Evolutionary conservation across 2,329 filamentous ascomycete genomes (phyloP).

Genomic region (Penicillium glabrum): DNA sequence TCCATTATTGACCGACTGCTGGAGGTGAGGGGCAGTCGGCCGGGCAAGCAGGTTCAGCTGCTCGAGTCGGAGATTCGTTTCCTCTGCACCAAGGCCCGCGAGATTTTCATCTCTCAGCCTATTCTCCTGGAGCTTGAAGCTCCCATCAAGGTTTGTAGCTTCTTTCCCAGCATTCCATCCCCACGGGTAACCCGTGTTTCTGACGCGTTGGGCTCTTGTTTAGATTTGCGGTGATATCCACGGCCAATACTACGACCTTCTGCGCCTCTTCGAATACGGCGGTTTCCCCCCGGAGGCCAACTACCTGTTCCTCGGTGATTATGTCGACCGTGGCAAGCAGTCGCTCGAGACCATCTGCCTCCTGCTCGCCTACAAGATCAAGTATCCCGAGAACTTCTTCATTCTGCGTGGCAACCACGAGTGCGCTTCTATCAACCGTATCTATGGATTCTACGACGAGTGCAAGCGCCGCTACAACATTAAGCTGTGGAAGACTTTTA

Average conservation of each 20-base stretch:
- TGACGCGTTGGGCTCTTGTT: background rate
- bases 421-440: slow-evolving; percentile 97
- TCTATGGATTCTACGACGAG: slow-evolving; percentile 99
- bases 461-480: slow-evolving; percentile 99
- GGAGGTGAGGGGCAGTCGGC: slow-evolving; percentile 95
- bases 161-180: background rate
- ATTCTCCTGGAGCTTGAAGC: slow-evolving; percentile 97
- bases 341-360: slow-evolving; percentile 98
- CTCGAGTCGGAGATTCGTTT: slow-evolving; percentile 94
- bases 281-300: slow-evolving; percentile 98
- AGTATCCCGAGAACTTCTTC: slow-evolving; percentile 99
- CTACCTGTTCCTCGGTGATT: slow-evolving; percentile 98
- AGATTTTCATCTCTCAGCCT: slow-evolving; percentile 99
- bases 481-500: slow-evolving; percentile 99
- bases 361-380: slow-evolving; percentile 98
- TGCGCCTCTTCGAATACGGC: slow-evolving; percentile 96
- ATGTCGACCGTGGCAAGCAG: slow-evolving; percentile 98
- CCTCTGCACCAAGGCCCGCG: slow-evolving; percentile 96
- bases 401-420: slow-evolving; percentile 98
- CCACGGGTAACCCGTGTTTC: background rate
- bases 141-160: slow-evolving; percentile 81
- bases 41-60: slow-evolving; percentile 97
- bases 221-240: slow-evolving; percentile 99
- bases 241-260: slow-evolving; percentile 97
- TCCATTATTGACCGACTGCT: slow-evolving; percentile 98